phyloP scores from a whole-genome alignment of 257 asterid genomes.

The Ophiorrhiza pumila region DNA sequence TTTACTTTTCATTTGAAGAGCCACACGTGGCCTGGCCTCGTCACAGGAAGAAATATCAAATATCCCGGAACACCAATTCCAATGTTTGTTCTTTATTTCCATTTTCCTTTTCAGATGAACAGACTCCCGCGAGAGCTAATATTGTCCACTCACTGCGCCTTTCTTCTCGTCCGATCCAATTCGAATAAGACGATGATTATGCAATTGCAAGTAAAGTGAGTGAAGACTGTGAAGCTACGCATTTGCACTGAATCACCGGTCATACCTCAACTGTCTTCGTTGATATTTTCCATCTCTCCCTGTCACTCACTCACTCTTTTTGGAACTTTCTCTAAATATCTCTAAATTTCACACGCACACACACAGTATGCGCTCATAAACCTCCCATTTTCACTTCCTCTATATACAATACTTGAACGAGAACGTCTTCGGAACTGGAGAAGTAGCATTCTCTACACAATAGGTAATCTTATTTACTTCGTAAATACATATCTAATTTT shows the following conservation, averaged over 20 bases:
- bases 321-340: constrained; percentile 3
- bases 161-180: neutral
- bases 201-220: neutral
- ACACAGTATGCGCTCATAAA: constrained; percentile 4
- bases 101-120: no score
- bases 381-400: neutral
- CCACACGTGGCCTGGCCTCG: constrained; percentile 8
- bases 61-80: neutral
- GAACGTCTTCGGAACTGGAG: neutral
- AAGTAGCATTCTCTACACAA: neutral
- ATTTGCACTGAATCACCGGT: no score
- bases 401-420: no score
- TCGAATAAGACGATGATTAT: neutral
- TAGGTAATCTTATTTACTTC: neutral
- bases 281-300: neutral
- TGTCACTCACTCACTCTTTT: neutral
- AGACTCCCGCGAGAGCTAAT: no score
- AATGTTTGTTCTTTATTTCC: no score
- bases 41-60: neutral
- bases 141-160: neutral
- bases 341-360: constrained; percentile 7
- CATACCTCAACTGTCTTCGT: neutral
- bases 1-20: neutral
- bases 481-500: neutral
- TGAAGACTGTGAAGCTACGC: no score